Evolutionary conservation across 208 protist species (phyloP), one percentile per base, ranked within the genome.

Genomic region (Crithidia mellificae): DNA sequence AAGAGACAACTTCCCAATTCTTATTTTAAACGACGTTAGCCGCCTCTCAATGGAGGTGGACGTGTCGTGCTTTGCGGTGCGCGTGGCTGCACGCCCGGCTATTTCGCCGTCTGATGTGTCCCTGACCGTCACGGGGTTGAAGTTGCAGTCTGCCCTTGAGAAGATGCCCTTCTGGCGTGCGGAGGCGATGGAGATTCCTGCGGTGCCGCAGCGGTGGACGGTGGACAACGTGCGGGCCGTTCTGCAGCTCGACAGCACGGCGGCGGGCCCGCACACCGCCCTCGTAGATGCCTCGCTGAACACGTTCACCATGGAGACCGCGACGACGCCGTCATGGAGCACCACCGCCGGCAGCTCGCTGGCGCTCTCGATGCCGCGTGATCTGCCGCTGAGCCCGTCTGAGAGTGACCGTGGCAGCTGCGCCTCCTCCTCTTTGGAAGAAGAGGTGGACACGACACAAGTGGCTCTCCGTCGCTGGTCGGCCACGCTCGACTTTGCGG

Each of bases 161-260:
- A 74, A 74, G 46, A 74, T 74, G 69, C 59, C 69, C 14, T 74
- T 74, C 43, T 74, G 69, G 69, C 43, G 61, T 25, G 61, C 52
- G 22, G 53, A 74, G 44, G 69, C 34, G 44, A 54, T 68, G 54
- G 61, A 68, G 36, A 68, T 68, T 11, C 34, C 62, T 9, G 19
- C 36, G 43, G 69, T 63, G 30, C 53, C 61, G 54, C 62, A 68
- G 61, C 52, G 39, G 32, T 20, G 65, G 9, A 44, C 43, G 19
- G 34, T 74, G 34, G 69, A 63, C 43, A 53, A 17, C 12, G 61
- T 68, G 61, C 41, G 69, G 1, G 52, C 49, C 15, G 43, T 74
- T 4, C n/a, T 36, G 20, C 58, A 41, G 43, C 49, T 73, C 6
- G 67, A 73, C 51, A 34, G 61, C 5, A n/a, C n/a, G n/a, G n/a